Evolutionary conservation across 192 early-diverging fungal species (phyloP).

Genomic region (Physocladia obscura): DNA sequence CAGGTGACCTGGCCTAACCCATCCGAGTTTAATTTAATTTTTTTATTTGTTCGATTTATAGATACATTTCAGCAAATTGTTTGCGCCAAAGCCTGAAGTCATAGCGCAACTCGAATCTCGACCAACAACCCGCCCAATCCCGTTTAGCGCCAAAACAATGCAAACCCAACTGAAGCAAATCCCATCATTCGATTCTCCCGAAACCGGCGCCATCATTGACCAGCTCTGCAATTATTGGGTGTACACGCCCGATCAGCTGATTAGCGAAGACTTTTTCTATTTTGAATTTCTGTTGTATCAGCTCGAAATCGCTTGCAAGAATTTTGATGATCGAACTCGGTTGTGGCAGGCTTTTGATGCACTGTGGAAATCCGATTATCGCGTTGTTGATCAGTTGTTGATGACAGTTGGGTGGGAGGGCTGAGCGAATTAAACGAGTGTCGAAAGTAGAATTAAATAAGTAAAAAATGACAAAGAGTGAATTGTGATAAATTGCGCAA

Average conservation of each 20-base stretch:
- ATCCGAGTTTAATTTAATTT: neutral
- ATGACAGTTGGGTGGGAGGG: neutral
- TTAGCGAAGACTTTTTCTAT: neutral
- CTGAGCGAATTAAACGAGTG: no score
- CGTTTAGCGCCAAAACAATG: neutral
- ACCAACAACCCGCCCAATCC: neutral
- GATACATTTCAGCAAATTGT: constrained; percentile 8
- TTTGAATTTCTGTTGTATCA: neutral
- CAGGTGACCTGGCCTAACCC: neutral
- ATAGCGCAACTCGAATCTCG: neutral
- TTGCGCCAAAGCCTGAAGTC: neutral
- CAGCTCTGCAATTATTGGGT: neutral
- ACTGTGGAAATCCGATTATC: neutral
- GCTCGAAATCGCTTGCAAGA: neutral
- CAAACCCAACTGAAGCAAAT: neutral
- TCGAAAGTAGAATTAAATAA: no score
- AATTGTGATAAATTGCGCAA: no score
- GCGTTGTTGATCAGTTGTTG: neutral
- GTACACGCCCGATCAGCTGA: neutral
- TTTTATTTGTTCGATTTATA: neutral
- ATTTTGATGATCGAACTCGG: neutral
- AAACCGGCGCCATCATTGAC: neutral
- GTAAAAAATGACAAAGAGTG: no score
- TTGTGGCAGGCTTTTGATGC: neutral
- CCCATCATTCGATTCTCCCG: neutral